A percentile compares a stretch with the other conserved stretches of the same genome.
phyloP scores from a whole-genome alignment of 352 stramenopile genomes.

The Pythium chondricola region DNA sequence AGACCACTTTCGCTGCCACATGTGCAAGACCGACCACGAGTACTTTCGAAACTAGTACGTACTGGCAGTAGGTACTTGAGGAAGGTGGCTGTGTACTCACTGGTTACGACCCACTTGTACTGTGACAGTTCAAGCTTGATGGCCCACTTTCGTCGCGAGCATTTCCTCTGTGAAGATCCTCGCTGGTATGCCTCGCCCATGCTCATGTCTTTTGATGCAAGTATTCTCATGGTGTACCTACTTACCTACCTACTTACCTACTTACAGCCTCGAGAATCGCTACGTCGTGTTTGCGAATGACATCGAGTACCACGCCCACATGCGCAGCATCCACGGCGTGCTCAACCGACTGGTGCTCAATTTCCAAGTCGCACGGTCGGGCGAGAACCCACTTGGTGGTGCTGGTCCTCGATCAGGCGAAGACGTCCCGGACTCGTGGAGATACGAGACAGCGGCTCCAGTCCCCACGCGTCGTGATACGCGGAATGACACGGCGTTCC shows the following conservation, averaged over 20 bases:
- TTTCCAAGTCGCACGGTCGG: conserved; percentile 59
- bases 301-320: conserved; percentile 84
- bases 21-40: conserved; percentile 84
- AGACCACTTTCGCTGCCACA: conserved; percentile 88
- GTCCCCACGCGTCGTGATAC: conserved; percentile 16
- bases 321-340: conserved; percentile 69
- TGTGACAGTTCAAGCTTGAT: conserved; percentile 73
- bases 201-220: neutral
- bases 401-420: conserved; percentile 24
- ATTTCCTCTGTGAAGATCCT: conserved; percentile 81
- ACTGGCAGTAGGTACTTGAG: neutral
- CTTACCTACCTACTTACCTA: too few species aligned
- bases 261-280: conserved; percentile 60
- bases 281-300: conserved; percentile 86
- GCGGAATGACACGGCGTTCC: conserved; percentile 56
- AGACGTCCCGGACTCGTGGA: conserved; percentile 51
- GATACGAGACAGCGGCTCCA: conserved; percentile 30
- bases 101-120: too few species aligned
- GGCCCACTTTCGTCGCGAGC: conserved; percentile 76
- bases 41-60: conserved; percentile 90
- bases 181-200: conserved; percentile 42
- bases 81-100: neutral
- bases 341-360: conserved; percentile 69
- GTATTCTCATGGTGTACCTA: conserved; percentile 2
- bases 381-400: conserved; percentile 50